Percentiles rank a stretch among this genome's conserved stretches.
phyloP scores from a whole-genome alignment of 2,329 filamentous ascomycete genomes.

The Zymoseptoria brevis region DNA sequence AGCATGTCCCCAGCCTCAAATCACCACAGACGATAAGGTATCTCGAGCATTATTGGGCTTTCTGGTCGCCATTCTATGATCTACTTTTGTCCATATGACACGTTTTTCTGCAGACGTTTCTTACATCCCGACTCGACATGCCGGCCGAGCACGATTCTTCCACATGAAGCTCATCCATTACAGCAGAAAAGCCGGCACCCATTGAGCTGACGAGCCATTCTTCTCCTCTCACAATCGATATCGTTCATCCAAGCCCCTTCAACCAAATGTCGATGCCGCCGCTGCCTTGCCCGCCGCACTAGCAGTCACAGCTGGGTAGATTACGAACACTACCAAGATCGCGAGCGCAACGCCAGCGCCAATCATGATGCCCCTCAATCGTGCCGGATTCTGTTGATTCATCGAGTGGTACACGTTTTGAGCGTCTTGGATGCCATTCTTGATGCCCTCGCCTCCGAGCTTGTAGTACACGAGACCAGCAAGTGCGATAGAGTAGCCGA shows the following conservation, averaged over 20 bases:
- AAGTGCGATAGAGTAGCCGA: conserved; percentile 75
- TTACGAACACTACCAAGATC: conserved; percentile 53
- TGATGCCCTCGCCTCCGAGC: conserved; percentile 63
- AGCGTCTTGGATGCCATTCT: conserved; percentile 65
- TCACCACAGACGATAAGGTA: neutral
- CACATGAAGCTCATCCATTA: neutral
- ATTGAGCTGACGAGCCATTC: neutral
- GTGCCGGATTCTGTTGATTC: conserved; percentile 64
- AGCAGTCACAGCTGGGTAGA: neutral
- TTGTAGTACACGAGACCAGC: conserved; percentile 79
- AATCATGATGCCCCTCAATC: conserved; percentile 70
- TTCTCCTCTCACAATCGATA: neutral
- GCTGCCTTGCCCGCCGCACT: neutral
- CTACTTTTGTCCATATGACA: neutral
- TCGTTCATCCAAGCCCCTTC: neutral
- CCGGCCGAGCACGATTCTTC: neutral
- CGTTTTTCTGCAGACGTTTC: neutral
- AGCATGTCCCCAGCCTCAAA: neutral
- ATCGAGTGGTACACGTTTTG: conserved; percentile 79
- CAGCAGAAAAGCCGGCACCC: neutral
- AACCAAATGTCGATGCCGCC: neutral
- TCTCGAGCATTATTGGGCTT: neutral
- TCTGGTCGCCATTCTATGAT: neutral
- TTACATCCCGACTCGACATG: neutral
- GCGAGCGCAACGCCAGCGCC: conserved; percentile 53